Evolutionary conservation across 345 rosid species (phyloP).

Genomic region (Nasturtium officinale): DNA sequence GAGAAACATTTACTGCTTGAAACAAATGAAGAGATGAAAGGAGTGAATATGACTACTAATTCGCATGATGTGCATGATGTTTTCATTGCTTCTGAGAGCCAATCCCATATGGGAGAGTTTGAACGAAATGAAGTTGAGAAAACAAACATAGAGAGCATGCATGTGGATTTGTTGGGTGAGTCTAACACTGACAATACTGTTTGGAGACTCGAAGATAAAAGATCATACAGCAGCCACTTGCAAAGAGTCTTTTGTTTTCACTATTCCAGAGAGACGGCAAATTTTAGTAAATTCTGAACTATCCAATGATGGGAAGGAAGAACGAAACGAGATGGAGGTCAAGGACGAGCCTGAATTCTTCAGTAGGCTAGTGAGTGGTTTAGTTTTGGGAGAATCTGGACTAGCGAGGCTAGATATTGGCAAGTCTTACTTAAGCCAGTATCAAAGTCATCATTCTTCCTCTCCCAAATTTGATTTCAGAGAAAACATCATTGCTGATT

Average conservation of each 20-base stretch:
- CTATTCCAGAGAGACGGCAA: background rate
- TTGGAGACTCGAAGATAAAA: background rate
- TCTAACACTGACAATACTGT: constrained; percentile 13
- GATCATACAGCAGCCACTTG: background rate
- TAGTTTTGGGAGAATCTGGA: background rate
- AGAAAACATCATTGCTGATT: background rate
- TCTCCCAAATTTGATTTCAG: background rate
- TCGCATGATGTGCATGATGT: constrained; percentile 9
- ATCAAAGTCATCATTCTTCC: constrained; percentile 20
- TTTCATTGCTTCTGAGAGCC: background rate
- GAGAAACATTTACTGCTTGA: constrained; percentile 4
- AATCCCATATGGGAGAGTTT: constrained; percentile 12
- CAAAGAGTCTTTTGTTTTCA: constrained; percentile 13
- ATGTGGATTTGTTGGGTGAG: constrained; percentile 14
- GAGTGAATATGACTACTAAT: background rate
- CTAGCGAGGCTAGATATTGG: background rate
- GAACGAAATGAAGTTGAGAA: constrained; percentile 19
- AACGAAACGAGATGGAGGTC: constrained; percentile 3
- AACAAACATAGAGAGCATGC: background rate
- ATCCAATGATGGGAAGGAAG: constrained; percentile 8
- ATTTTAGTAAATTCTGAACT: background rate
- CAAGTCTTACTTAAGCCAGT: background rate
- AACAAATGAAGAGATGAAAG: constrained; percentile 5
- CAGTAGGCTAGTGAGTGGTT: background rate
- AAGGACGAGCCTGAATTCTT: background rate